Conservation (phyloP, 495 filamentous ascomycete genomes). For the Podospora australis region DNA sequence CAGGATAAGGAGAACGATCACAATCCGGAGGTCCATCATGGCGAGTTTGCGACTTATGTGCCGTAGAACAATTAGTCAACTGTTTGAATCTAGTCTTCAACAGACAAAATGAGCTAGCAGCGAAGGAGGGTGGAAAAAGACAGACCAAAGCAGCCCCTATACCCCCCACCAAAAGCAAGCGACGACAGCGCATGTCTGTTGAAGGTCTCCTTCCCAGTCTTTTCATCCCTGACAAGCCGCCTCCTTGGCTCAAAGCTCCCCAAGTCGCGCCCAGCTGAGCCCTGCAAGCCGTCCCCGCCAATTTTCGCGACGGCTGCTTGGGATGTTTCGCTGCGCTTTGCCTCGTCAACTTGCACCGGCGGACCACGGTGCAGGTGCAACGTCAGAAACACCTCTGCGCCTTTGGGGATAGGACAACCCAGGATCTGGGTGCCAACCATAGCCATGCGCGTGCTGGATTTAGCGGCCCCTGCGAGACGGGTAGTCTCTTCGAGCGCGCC, state of each 20-base stretch:
- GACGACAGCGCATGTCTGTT: slow-evolving; percentile 18
- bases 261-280: slow-evolving; percentile 18
- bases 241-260: slow-evolving; percentile 23
- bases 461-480: slow-evolving; percentile 20
- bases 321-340: slow-evolving; percentile 17
- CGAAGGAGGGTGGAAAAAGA: background rate
- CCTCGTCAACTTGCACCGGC: slow-evolving; percentile 18
- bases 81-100: background rate
- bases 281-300: slow-evolving; percentile 13
- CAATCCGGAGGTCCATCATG: slow-evolving; percentile 23
- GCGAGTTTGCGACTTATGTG: slow-evolving; percentile 18
- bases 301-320: slow-evolving; percentile 13
- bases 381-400: slow-evolving; percentile 24
- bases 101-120: too few species aligned
- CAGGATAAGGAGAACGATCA: slow-evolving; percentile 18
- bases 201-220: slow-evolving; percentile 20
- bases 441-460: slow-evolving; percentile 21
- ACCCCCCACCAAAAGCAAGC: slow-evolving; percentile 21
- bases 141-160: slow-evolving; percentile 21
- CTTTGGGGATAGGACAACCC: slow-evolving; percentile 30
- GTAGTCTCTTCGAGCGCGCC: slow-evolving; percentile 29
- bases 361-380: slow-evolving; percentile 14
- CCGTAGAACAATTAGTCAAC: background rate
- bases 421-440: slow-evolving; percentile 28
- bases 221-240: slow-evolving; percentile 25